Evolutionary conservation across 2,329 filamentous ascomycete species (phyloP), one percentile per base, ranked within the genome.

Genomic region (Cladosporium cucumerinum): DNA sequence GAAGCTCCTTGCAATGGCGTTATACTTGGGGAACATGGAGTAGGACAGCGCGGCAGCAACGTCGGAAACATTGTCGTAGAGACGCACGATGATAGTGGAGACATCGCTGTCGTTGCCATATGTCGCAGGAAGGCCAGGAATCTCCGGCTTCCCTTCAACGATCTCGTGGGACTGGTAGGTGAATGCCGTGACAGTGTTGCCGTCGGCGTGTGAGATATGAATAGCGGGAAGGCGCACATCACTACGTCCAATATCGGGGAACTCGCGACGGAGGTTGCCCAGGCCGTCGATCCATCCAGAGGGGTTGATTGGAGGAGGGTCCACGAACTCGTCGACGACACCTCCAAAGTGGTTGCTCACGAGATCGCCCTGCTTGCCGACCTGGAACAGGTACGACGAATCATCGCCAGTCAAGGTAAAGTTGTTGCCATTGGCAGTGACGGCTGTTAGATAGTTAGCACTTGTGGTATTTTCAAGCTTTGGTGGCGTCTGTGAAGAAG

Each of bases 331-430:
- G 2, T 81, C 81, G 3, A 83, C 78, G 1, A 79, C 80, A 14
- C 82, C 85, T 49, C 87, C 87, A 67, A 87, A 89, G 70, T 89
- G 86, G 69, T 88, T 86, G 0, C 83, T 82, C 18, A 85, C 73
- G 43, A 89, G 78, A 63, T 89, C 86, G 4, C 84, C 82, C 10
- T 71, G 72, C 3, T 81, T 75, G 67, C 89, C 84, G 52, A 88
- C 85, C 67, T 88, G 87, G 72, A 89, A 88, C 51, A 85, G 83
- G 70, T 89, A 89, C 0, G 86, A 87, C 32, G 87, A 79, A 67
- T 80, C 78, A 54, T 83, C 76, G 28, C 84, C 85, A 32, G 85
- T 85, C 54, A 88, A 77, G 1, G 84, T 80, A 68, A 88, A 88
- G 18, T 81, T 82, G 3, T 78, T 82, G 11, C 84, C 85, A 5